Conservation (phyloP, 352 stramenopile species). For the Halophytophthora batemanensis region DNA sequence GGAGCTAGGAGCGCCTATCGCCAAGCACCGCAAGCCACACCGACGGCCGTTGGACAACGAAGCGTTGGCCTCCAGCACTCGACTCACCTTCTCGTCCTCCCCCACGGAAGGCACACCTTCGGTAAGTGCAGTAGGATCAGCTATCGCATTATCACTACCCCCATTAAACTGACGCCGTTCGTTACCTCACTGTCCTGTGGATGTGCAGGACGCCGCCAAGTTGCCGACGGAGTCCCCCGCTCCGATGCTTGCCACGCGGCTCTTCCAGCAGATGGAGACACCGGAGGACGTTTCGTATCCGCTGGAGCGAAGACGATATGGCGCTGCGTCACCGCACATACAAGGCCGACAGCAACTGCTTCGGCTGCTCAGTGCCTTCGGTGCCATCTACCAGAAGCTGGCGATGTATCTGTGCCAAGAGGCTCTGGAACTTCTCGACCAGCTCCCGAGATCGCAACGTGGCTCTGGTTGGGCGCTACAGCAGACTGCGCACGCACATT, state of each 20-base stretch:
- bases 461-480: slow-evolving; percentile 94
- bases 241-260: slow-evolving; percentile 13
- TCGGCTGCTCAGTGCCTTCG: slow-evolving; percentile 63
- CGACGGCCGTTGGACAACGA: slow-evolving; percentile 55
- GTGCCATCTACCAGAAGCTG: slow-evolving; percentile 68
- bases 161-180: slow-evolving; percentile 6
- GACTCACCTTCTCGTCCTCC: slow-evolving; percentile 58
- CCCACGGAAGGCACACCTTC: slow-evolving; percentile 48
- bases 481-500: slow-evolving; percentile 93
- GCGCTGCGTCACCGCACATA: slow-evolving; percentile 1
- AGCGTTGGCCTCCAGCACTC: slow-evolving; percentile 40
- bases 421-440: slow-evolving; percentile 86
- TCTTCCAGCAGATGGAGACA: slow-evolving; percentile 21
- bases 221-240: slow-evolving; percentile 16
- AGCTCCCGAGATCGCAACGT: slow-evolving; percentile 80
- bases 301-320: slow-evolving; percentile 5
- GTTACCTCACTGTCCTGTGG: not conserved
- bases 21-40: slow-evolving; percentile 44
- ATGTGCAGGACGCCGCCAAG: slow-evolving; percentile 19
- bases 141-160: not conserved
- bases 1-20: slow-evolving; percentile 27
- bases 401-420: slow-evolving; percentile 80
- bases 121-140: slow-evolving; percentile 23
- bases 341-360: slow-evolving; percentile 38
- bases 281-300: slow-evolving; percentile 1